Evolutionary conservation across 2,329 filamentous ascomycete genomes (phyloP).

Genomic region (Ceratocystis eucalypticola): DNA sequence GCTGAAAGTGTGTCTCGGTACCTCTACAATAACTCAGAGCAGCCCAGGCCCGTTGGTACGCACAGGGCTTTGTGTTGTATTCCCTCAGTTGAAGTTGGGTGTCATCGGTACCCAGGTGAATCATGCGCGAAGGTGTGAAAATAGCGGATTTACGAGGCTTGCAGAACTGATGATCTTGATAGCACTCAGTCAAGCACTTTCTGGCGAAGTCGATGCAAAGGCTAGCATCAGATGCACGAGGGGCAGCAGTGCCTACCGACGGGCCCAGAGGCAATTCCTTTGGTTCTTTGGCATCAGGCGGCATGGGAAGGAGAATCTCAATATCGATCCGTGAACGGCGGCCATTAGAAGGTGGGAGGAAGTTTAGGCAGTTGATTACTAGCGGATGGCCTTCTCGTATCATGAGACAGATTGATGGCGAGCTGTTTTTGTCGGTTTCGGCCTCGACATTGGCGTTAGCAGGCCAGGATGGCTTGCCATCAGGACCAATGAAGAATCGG

Average conservation of each 20-base stretch:
- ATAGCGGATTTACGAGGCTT: constrained; percentile 3
- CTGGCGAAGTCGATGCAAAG: constrained; percentile 10
- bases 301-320: constrained; percentile 16
- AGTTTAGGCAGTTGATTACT: constrained; percentile 18
- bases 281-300: constrained; percentile 12
- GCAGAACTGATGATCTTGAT: constrained; percentile 17
- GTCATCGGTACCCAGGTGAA: constrained; percentile 13
- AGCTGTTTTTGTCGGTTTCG: constrained; percentile 13
- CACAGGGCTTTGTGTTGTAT: constrained; percentile 12
- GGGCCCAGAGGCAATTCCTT: constrained; percentile 14
- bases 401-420: constrained; percentile 16
- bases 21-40: constrained; percentile 20
- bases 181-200: constrained; percentile 15
- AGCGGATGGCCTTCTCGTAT: constrained; percentile 16
- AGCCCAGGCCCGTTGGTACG: constrained; percentile 17
- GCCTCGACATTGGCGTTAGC: constrained; percentile 8
- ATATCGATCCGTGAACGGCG: constrained; percentile 17
- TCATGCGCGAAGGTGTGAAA: constrained; percentile 15
- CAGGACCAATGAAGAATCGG: constrained; percentile 7
- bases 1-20: constrained; percentile 6
- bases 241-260: constrained; percentile 16
- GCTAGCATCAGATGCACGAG: constrained; percentile 16
- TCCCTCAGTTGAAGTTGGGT: constrained; percentile 12
- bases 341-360: constrained; percentile 13
- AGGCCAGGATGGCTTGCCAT: constrained; percentile 3